Conservation (phyloP, 23 red algal species). For the Cyanidiococcus yangmingshanensis region DNA sequence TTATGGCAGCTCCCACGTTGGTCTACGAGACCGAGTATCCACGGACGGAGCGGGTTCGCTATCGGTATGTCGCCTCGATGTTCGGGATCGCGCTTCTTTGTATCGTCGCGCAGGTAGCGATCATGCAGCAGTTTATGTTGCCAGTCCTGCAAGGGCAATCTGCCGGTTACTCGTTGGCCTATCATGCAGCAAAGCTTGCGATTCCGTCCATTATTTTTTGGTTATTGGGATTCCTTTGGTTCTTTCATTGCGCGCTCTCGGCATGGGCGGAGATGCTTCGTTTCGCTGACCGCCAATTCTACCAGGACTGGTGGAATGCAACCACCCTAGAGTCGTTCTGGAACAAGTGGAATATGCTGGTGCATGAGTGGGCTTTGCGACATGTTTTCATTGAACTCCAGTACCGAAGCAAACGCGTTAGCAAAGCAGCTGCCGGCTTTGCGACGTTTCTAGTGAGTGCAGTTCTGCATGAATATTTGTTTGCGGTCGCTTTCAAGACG, state of each 20-base stretch:
- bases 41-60: slow-evolving; percentile 39
- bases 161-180: slow-evolving; percentile 32
- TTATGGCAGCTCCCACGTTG: slow-evolving; percentile 59
- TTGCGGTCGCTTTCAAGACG: slow-evolving; percentile 54
- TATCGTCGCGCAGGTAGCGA: slow-evolving; percentile 38
- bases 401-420: slow-evolving; percentile 31
- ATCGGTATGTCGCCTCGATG: slow-evolving; percentile 41
- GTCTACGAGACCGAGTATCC: slow-evolving; percentile 85
- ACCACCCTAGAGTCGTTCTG: slow-evolving; percentile 78
- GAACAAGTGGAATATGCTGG: slow-evolving; percentile 74
- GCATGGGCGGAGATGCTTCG: slow-evolving; percentile 66
- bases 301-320: slow-evolving; percentile 92
- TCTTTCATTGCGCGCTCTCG: slow-evolving; percentile 81
- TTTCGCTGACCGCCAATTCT: slow-evolving; percentile 85
- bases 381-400: slow-evolving; percentile 71
- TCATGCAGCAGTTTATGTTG: slow-evolving; percentile 69
- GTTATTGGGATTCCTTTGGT: slow-evolving; percentile 64
- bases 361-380: slow-evolving; percentile 84
- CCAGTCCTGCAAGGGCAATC: slow-evolving; percentile 38
- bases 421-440: slow-evolving; percentile 36
- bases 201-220: slow-evolving; percentile 72
- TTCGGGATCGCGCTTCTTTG: slow-evolving; percentile 33
- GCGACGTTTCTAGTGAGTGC: slow-evolving; percentile 76
- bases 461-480: slow-evolving; percentile 69
- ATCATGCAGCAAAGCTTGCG: slow-evolving; percentile 61